These are phyloP conservation scores for Blastobotrys chiropterorum DNA, from an alignment of 805 yeast species.

Conservation along the genomic window DNA sequence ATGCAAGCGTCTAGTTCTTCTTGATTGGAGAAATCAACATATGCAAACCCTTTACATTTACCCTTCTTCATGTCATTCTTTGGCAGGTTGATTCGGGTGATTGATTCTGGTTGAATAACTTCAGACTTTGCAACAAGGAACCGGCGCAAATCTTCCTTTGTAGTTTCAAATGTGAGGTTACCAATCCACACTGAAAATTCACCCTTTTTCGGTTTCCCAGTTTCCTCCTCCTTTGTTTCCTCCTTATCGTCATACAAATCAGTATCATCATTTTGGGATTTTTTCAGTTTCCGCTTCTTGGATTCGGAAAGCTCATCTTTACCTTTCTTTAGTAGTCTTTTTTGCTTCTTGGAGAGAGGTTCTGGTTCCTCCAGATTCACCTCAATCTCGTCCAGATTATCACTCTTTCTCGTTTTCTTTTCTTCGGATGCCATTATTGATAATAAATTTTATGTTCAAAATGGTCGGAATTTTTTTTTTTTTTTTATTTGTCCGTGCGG, in stretches of 20 bases:
- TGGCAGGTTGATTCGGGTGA: constrained; percentile 79
- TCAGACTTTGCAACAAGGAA: constrained; percentile 53
- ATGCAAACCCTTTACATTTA: constrained; percentile 68
- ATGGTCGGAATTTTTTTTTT: no score
- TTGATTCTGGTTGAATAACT: constrained; percentile 47
- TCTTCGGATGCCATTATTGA: neutral
- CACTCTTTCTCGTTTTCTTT: constrained; percentile 2
- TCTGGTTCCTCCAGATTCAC: constrained; percentile 48
- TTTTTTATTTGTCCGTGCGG: no score
- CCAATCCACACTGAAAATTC: constrained; percentile 91
- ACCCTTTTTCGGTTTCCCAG: constrained; percentile 19
- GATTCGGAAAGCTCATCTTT: constrained; percentile 27
- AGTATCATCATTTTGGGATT: constrained; percentile 31
- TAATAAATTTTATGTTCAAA: no score
- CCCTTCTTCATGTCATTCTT: constrained; percentile 47
- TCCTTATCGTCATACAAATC: constrained; percentile 27
- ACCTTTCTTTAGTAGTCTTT: constrained; percentile 72
- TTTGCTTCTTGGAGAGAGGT: constrained; percentile 88
- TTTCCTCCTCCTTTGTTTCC: constrained; percentile 29
- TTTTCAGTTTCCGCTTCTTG: constrained; percentile 10
- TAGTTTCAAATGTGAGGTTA: constrained; percentile 78
- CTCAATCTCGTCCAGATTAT: constrained; percentile 33
- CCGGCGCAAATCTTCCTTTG: constrained; percentile 61
- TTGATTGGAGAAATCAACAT: constrained; percentile 66
- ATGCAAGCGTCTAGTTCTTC: constrained; percentile 59